These are phyloP conservation scores for Fusarium fujikuroi DNA, from an alignment of 2,329 filamentous ascomycete species.

Conservation along the genomic window DNA sequence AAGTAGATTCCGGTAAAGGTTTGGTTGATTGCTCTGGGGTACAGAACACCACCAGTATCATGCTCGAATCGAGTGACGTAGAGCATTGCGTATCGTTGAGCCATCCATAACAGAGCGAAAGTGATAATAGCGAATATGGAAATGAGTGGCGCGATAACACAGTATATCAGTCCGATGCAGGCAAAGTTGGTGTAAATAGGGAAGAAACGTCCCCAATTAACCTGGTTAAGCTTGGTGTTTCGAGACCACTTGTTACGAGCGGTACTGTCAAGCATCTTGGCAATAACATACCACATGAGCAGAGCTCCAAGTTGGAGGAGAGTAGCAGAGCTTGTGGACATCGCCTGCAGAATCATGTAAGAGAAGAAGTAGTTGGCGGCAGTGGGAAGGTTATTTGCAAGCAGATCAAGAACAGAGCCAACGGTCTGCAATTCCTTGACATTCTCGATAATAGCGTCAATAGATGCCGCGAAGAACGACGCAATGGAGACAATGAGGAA, in stretches of 20 bases:
- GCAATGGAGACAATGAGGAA: slow-evolving; percentile 93
- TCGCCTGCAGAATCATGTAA: slow-evolving; percentile 94
- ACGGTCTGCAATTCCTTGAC: slow-evolving; percentile 62
- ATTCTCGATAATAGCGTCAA: slow-evolving; percentile 62
- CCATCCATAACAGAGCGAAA: slow-evolving; percentile 90
- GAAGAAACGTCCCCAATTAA: slow-evolving; percentile 94
- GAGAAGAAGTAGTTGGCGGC: slow-evolving; percentile 98
- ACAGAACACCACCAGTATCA: slow-evolving; percentile 92
- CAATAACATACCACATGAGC: slow-evolving; percentile 82
- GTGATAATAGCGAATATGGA: slow-evolving; percentile 93
- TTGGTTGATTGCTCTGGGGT: slow-evolving; percentile 92
- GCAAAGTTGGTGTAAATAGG: slow-evolving; percentile 97
- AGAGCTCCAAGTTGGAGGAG: slow-evolving; percentile 85
- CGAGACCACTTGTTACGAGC: slow-evolving; percentile 83
- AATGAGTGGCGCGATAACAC: slow-evolving; percentile 88
- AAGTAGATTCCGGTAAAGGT: slow-evolving; percentile 95
- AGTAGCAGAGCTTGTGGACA: slow-evolving; percentile 90
- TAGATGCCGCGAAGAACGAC: slow-evolving; percentile 72
- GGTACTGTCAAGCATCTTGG: slow-evolving; percentile 85
- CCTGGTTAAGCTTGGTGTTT: slow-evolving; percentile 79
- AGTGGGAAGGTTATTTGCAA: slow-evolving; percentile 84
- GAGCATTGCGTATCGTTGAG: slow-evolving; percentile 95
- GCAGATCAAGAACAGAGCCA: slow-evolving; percentile 71
- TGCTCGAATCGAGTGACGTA: slow-evolving; percentile 91
- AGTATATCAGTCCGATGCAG: slow-evolving; percentile 90